phyloP scores from a whole-genome alignment of 139 green algal species.

The Desmodesmus armatus region DNA sequence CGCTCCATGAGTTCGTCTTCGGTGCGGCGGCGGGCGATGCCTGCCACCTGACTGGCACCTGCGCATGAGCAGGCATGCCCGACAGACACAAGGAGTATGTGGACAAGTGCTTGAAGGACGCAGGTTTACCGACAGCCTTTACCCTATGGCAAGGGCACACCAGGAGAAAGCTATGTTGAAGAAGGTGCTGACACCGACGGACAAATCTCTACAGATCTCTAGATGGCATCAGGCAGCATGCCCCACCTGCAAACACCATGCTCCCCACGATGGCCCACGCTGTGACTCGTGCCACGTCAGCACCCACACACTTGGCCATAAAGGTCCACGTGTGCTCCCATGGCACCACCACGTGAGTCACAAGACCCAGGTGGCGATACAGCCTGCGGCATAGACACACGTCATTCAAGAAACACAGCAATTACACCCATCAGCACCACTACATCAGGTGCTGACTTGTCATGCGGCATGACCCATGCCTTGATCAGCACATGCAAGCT shows the following conservation, averaged over 20 bases:
- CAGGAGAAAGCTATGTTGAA: neutral
- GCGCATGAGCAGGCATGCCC: too few relatives aligned
- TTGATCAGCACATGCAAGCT: neutral
- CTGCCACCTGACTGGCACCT: too few relatives aligned
- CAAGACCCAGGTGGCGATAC: constrained; percentile 16
- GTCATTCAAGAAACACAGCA: neutral
- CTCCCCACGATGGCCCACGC: constrained; percentile 28
- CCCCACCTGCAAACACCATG: neutral
- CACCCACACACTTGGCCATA: constrained; percentile 40
- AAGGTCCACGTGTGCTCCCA: constrained; percentile 49
- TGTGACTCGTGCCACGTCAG: constrained; percentile 28
- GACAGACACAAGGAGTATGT: too few relatives aligned
- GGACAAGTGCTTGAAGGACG: too few relatives aligned
- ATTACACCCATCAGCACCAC: neutral
- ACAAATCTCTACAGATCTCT: neutral
- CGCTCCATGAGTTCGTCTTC: too few relatives aligned
- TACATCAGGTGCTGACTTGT: neutral
- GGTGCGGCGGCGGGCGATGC: too few relatives aligned
- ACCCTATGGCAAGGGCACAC: too few relatives aligned
- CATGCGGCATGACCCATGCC: neutral
- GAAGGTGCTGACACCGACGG: neutral
- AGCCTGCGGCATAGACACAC: neutral
- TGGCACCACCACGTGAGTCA: constrained; percentile 46
- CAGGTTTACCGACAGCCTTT: too few relatives aligned
- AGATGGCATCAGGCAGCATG: neutral